These are phyloP conservation scores for Cantharellus anzutake DNA, from an alignment of 768 basidiomycete genomes.

Conservation along the genomic window DNA sequence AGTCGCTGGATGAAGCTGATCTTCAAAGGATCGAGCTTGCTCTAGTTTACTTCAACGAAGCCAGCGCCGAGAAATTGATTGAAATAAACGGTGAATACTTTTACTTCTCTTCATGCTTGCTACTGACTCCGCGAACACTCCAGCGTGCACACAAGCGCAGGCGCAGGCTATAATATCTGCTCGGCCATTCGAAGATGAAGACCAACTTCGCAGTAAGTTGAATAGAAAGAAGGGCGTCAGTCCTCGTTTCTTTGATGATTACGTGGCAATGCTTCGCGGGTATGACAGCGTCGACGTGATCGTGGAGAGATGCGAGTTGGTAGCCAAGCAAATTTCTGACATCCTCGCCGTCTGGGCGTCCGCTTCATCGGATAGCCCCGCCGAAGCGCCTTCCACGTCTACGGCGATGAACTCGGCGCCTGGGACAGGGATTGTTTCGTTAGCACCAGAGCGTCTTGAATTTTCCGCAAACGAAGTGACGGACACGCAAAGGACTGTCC, in stretches of 20 bases:
- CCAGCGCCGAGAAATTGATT: slow-evolving; percentile 20
- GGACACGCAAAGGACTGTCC: slow-evolving; percentile 14
- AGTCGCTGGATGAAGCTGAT: slow-evolving; percentile 10
- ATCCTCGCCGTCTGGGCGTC: slow-evolving; percentile 62
- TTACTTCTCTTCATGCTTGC: too few species aligned
- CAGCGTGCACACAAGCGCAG: slow-evolving; percentile 55
- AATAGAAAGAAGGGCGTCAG: slow-evolving; percentile 91
- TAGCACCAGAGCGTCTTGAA: slow-evolving; percentile 5
- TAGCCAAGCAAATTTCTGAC: slow-evolving; percentile 52
- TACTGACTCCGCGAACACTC: neutral
- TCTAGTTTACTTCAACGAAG: slow-evolving; percentile 24
- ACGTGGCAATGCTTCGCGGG: slow-evolving; percentile 61
- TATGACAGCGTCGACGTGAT: slow-evolving; percentile 81
- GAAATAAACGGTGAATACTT: slow-evolving; percentile 23
- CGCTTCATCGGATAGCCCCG: slow-evolving; percentile 17
- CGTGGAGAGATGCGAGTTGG: slow-evolving; percentile 72
- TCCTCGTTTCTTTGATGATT: slow-evolving; percentile 79
- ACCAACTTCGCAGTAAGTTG: slow-evolving; percentile 58
- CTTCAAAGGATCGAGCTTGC: slow-evolving; percentile 17
- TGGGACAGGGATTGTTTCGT: neutral
- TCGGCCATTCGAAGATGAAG: slow-evolving; percentile 61
- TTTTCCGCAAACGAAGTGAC: slow-evolving; percentile 18
- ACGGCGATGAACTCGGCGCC: neutral
- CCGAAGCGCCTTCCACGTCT: slow-evolving; percentile 8
- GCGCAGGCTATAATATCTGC: slow-evolving; percentile 58